These are phyloP conservation scores for Dendrobium nobile DNA, from an alignment of 106 monocot species.

Conservation along the genomic window DNA sequence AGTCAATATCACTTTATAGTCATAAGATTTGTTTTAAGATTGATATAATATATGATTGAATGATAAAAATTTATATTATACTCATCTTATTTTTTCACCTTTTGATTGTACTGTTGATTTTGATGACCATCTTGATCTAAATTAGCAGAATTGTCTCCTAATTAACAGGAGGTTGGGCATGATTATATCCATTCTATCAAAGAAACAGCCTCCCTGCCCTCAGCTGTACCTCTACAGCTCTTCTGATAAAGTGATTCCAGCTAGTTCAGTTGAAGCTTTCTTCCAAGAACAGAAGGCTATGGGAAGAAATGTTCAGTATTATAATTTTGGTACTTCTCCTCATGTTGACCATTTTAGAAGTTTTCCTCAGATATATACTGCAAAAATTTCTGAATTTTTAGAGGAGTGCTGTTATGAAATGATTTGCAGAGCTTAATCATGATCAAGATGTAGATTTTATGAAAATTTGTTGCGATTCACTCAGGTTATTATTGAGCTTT, in stretches of 20 bases:
- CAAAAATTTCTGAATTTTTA: slow-evolving; percentile 64
- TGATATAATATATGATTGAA: too few relatives aligned
- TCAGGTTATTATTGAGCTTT: too few relatives aligned
- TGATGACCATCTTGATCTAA: not conserved
- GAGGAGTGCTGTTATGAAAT: slow-evolving; percentile 26
- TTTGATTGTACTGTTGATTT: too few relatives aligned
- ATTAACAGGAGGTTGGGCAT: slow-evolving; percentile 59
- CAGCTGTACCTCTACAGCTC: slow-evolving; percentile 92
- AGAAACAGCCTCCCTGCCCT: slow-evolving; percentile 70
- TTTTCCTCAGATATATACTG: slow-evolving; percentile 59
- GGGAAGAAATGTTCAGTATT: slow-evolving; percentile 42
- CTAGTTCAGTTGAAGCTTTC: slow-evolving; percentile 51
- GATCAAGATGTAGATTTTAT: not conserved
- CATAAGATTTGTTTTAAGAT: too few relatives aligned
- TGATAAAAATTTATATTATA: too few relatives aligned
- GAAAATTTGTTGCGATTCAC: too few relatives aligned
- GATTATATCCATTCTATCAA: slow-evolving; percentile 43
- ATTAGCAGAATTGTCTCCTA: not conserved
- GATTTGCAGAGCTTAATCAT: not conserved
- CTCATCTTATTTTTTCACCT: too few relatives aligned
- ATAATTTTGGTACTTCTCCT: slow-evolving; percentile 76
- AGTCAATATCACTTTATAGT: too few relatives aligned
- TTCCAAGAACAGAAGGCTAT: slow-evolving; percentile 47
- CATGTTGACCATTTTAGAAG: slow-evolving; percentile 94
- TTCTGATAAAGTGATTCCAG: slow-evolving; percentile 77